Evolutionary conservation across 441 rosid genomes (phyloP).

Genomic region (Gossypium lobatum): DNA sequence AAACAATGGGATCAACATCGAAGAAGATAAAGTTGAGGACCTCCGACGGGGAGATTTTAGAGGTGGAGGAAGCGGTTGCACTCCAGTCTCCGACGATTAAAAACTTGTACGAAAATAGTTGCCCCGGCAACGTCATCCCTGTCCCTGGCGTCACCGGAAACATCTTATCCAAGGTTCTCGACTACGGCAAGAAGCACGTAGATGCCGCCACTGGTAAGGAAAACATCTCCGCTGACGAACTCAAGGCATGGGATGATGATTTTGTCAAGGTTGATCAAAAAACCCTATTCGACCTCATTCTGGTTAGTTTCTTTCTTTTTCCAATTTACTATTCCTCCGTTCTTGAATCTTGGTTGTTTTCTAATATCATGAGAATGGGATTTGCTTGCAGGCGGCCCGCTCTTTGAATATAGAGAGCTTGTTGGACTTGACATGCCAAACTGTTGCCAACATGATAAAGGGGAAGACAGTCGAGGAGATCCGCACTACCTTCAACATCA

Average conservation of each 20-base stretch:
- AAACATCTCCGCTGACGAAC: conserved; percentile 18
- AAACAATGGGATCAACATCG: not conserved
- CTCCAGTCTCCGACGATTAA: not conserved
- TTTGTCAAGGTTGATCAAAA: conserved; percentile 40
- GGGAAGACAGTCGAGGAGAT: not conserved
- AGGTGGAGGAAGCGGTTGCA: conserved; percentile 6
- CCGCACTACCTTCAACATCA: not conserved
- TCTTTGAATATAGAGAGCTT: conserved; percentile 5
- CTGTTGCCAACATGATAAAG: conserved; percentile 16
- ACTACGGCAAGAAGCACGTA: conserved; percentile 24
- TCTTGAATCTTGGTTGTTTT: not conserved
- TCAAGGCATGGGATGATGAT: conserved; percentile 37
- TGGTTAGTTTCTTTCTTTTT: conserved; percentile 20
- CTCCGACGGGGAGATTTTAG: not conserved
- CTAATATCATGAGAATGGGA: not conserved
- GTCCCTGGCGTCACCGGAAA: not conserved
- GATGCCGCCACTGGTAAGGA: conserved; percentile 13
- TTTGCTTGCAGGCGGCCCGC: conserved; percentile 7
- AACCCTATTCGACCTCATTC: conserved; percentile 46
- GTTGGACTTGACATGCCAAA: conserved; percentile 6
- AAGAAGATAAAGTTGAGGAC: not conserved
- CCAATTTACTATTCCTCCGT: not conserved
- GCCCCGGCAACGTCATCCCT: not conserved
- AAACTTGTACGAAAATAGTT: not conserved
- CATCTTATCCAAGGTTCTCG: conserved; percentile 2